Evolutionary conservation across 2,329 filamentous ascomycete genomes (phyloP), one percentile per base, ranked within the genome.

Genomic region (Diaporthe batatas): DNA sequence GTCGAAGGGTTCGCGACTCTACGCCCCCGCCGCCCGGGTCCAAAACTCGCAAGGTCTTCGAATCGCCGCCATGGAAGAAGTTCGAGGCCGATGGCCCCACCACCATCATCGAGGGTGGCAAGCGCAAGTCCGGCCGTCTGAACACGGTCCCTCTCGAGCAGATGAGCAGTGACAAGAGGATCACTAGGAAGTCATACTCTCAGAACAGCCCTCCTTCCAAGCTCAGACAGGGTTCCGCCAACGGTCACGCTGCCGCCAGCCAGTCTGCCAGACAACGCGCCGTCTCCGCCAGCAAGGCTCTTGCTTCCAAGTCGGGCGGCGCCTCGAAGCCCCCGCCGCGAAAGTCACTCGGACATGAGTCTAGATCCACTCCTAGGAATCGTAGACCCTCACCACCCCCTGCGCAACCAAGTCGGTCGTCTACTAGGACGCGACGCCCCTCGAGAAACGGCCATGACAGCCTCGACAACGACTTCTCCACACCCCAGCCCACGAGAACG

Each of bases 31-130:
- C 81, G 4, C 78, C 73, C 72, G 78, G 76, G 29, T 77, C 73
- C 71, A 75, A 82, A 73, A 81, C 85, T 75, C 82, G 85, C 74
- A 78, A 82, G 79, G 86, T 91, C 83, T 84, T 85, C 69, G 87
- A 88, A 74, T 98, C 96, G 75, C 96, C 96, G 76, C 96, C 96
- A 29, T 99, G 96, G 96, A 98, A 96, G 85, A 94, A 91, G 79
- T 89, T 93, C 75, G 89, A 89, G 73, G 94, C 93, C 53, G 93
- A 97, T 36, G 96, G 96, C 0, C 96, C 96, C 29, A 96, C 96
- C 4, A 93, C 93, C 0, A 95, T 97, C 80, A 89, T 93, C 58
- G 90, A 88, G 84, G 93, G 88, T 89, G 94, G 93, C 64, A 88
- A 88, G 75, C 88, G 91, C 74, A 92, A 91, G 78, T 93, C 91